Percentiles rank a stretch among this genome's conserved stretches.
phyloP scores from a whole-genome alignment of 768 basidiomycete genomes.

The Tephrocybe sp. region DNA sequence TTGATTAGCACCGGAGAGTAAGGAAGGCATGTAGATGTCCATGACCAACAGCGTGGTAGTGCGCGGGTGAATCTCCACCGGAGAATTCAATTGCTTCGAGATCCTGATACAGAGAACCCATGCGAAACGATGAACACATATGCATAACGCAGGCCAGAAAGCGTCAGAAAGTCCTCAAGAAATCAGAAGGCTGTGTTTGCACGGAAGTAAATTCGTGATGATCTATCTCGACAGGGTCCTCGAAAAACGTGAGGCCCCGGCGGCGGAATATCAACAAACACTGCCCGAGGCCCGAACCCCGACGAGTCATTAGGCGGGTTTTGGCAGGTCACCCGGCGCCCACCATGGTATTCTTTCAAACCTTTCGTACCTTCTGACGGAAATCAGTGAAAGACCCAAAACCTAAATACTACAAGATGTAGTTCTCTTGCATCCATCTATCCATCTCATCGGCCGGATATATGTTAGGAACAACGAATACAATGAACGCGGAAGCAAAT shows the following conservation, averaged over 20 bases:
- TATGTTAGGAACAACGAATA: not conserved
- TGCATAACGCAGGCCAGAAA: too few species aligned
- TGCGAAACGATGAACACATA: too few species aligned
- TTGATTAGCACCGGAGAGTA: not conserved
- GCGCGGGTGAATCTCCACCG: too few species aligned
- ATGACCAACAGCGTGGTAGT: too few species aligned
- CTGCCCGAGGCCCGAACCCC: slow-evolving; percentile 8
- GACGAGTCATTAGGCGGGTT: not conserved
- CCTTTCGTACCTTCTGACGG: slow-evolving; percentile 5
- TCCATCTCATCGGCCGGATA: not conserved
- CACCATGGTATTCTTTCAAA: not conserved
- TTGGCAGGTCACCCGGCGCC: not conserved
- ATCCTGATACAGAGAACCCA: too few species aligned
- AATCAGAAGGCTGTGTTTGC: not conserved
- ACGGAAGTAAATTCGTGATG: not conserved
- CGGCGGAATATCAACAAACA: slow-evolving; percentile 4
- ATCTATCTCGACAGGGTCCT: not conserved
- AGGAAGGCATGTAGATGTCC: not conserved
- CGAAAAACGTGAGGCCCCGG: not conserved
- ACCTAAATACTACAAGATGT: not conserved
- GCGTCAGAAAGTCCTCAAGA: not conserved
- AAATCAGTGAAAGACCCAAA: slow-evolving; percentile 4
- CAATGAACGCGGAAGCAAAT: slow-evolving; percentile 7
- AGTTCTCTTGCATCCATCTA: not conserved
- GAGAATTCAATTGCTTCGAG: too few species aligned